A percentile compares a stretch with the other conserved stretches of the same genome.
Evolutionary conservation across 2,329 filamentous ascomycete genomes (phyloP).

Genomic region (Zasmidium angulare): DNA sequence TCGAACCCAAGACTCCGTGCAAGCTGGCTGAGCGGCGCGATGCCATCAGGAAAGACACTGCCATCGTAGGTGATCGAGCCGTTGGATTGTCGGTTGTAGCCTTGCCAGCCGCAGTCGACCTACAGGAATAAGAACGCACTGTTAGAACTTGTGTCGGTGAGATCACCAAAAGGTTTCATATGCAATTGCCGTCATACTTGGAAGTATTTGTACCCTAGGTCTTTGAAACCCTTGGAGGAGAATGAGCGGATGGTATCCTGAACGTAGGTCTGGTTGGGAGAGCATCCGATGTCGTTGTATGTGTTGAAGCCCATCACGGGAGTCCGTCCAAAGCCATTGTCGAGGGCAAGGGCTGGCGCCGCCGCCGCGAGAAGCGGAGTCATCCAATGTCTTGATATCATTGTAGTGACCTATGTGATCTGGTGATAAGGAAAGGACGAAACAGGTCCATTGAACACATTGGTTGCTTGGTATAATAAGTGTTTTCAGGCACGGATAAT

Average conservation of each 20-base stretch:
- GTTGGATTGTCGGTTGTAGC: slow-evolving; percentile 38
- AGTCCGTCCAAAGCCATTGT: slow-evolving; percentile 31
- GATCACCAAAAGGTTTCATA: too few relatives aligned
- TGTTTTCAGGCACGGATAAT: not conserved
- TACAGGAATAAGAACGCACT: too few relatives aligned
- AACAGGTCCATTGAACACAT: too few relatives aligned
- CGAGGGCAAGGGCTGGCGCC: slow-evolving; percentile 12
- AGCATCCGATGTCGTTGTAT: slow-evolving; percentile 27
- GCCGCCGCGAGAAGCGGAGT: not conserved
- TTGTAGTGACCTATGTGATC: too few relatives aligned
- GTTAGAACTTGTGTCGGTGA: too few relatives aligned
- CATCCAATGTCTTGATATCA: too few relatives aligned
- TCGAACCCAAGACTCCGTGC: slow-evolving; percentile 51
- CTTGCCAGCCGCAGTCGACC: slow-evolving; percentile 59
- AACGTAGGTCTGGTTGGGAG: slow-evolving; percentile 23
- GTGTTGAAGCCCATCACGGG: slow-evolving; percentile 31
- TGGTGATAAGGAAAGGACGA: not conserved
- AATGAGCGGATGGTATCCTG: slow-evolving; percentile 23
- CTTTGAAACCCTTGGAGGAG: slow-evolving; percentile 13
- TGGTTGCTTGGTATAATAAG: too few relatives aligned
- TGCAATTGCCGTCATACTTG: slow-evolving; percentile 37
- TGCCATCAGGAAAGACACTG: slow-evolving; percentile 52
- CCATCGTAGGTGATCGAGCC: slow-evolving; percentile 53
- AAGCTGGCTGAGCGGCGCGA: slow-evolving; percentile 51
- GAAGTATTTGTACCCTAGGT: slow-evolving; percentile 54